These are phyloP conservation scores for Davidsoniella eucalypti DNA, from an alignment of 2,329 filamentous ascomycete species.

Conservation along the genomic window DNA sequence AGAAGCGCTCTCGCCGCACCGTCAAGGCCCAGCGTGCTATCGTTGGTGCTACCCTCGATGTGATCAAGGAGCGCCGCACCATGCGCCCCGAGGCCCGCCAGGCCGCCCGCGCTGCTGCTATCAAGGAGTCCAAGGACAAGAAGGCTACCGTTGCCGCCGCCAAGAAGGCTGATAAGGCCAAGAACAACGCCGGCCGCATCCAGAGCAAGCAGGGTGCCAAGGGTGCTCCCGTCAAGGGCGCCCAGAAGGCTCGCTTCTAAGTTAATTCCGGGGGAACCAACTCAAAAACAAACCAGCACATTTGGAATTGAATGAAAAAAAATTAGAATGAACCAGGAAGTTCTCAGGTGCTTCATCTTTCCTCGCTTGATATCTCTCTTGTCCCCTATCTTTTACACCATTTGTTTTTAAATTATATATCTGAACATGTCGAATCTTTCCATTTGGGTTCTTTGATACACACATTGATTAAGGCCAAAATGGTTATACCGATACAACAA, in stretches of 20 bases:
- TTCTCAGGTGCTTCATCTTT: conserved; percentile 3
- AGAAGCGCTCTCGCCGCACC: conserved; percentile 96
- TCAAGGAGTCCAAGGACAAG: conserved; percentile 99
- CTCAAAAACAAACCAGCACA: conserved; percentile 8
- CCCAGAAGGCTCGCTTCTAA: conserved; percentile 68
- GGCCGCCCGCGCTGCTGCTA: conserved; percentile 75
- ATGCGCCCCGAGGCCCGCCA: conserved; percentile 90
- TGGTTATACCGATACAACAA: too few relatives aligned
- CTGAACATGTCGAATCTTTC: too few relatives aligned
- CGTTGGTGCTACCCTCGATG: conserved; percentile 96
- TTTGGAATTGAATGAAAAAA: conserved; percentile 13
- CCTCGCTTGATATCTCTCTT: neutral
- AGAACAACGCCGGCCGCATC: conserved; percentile 71
- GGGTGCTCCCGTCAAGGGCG: conserved; percentile 73
- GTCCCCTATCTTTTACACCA: neutral
- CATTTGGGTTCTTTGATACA: too few relatives aligned
- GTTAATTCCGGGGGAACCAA: conserved; percentile 11
- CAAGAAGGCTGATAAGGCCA: conserved; percentile 99
- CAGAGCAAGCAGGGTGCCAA: conserved; percentile 95
- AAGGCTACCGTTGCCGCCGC: conserved; percentile 69
- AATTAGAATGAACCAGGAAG: conserved; percentile 12
- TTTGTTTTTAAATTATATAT: neutral
- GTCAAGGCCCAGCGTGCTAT: conserved; percentile 99
- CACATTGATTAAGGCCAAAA: too few relatives aligned
- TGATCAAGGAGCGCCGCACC: conserved; percentile 97